These are phyloP conservation scores for Russula foetens DNA, from an alignment of 768 basidiomycete species.

Conservation along the genomic window DNA sequence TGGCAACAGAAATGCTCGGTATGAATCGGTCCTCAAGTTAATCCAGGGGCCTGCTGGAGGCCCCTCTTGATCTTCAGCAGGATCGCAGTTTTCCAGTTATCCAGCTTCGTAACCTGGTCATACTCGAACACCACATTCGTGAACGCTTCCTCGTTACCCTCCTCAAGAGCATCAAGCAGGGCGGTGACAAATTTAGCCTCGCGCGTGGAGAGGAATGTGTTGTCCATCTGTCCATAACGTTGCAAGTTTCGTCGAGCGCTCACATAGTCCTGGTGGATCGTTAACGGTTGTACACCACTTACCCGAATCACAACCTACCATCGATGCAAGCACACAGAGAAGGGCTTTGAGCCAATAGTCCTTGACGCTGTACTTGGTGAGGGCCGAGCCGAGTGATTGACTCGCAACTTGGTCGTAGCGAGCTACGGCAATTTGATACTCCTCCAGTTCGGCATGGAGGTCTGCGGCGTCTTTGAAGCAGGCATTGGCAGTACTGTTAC, in stretches of 20 bases:
- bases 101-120: constrained; percentile 87
- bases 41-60: constrained; percentile 49
- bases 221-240: constrained; percentile 75
- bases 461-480: constrained; percentile 98
- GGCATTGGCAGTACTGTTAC: constrained; percentile 81
- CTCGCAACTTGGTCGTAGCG: constrained; percentile 88
- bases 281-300: background rate
- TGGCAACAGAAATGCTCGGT: background rate
- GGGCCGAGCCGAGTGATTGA: constrained; percentile 64
- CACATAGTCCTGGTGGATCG: constrained; percentile 62
- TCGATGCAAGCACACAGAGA: constrained; percentile 83
- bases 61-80: constrained; percentile 84
- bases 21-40: constrained; percentile 18
- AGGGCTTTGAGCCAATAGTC: constrained; percentile 90
- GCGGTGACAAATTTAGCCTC: constrained; percentile 84
- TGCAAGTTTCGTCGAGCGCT: constrained; percentile 72
- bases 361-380: constrained; percentile 99
- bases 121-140: constrained; percentile 85
- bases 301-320: constrained; percentile 41
- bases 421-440: constrained; percentile 77
- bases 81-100: constrained; percentile 93
- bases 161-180: constrained; percentile 70
- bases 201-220: constrained; percentile 78
- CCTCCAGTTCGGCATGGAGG: constrained; percentile 80
- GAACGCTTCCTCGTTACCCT: constrained; percentile 63